Conservation (phyloP, 148 eudicot species). For the Polygonum aviculare region DNA sequence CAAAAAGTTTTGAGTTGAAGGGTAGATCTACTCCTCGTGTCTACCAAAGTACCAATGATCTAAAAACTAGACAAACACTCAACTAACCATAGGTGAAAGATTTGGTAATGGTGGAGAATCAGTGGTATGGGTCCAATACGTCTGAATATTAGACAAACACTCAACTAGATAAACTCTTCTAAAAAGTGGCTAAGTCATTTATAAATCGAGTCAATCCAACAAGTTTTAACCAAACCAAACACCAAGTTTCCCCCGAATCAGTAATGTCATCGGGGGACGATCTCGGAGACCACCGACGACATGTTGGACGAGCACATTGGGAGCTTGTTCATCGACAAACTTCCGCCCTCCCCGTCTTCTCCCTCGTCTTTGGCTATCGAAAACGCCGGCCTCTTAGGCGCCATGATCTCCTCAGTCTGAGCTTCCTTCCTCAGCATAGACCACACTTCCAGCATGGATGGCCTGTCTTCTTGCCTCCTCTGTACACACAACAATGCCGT, state of each 20-base stretch:
- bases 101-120: too few species aligned
- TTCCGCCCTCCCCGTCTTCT: neutral
- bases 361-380: constrained; percentile 8
- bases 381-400: constrained; percentile 32
- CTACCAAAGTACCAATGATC: too few species aligned
- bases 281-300: neutral
- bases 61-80: too few species aligned
- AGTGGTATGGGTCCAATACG: too few species aligned
- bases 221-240: too few species aligned
- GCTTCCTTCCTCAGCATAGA: constrained; percentile 33
- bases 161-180: too few species aligned
- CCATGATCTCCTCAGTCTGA: constrained; percentile 12
- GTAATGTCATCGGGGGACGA: neutral
- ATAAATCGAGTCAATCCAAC: too few species aligned
- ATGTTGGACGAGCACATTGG: neutral
- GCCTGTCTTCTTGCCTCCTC: constrained; percentile 30
- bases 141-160: too few species aligned
- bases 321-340: neutral
- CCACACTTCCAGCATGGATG: constrained; percentile 36
- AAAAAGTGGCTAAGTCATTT: too few species aligned
- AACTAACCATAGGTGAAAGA: too few species aligned
- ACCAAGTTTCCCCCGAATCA: neutral
- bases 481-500: constrained; percentile 28
- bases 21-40: too few species aligned
- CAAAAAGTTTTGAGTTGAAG: too few species aligned